Evolutionary conservation across 2,329 filamentous ascomycete genomes (phyloP).

Genomic region (Xylaria polymorpha): DNA sequence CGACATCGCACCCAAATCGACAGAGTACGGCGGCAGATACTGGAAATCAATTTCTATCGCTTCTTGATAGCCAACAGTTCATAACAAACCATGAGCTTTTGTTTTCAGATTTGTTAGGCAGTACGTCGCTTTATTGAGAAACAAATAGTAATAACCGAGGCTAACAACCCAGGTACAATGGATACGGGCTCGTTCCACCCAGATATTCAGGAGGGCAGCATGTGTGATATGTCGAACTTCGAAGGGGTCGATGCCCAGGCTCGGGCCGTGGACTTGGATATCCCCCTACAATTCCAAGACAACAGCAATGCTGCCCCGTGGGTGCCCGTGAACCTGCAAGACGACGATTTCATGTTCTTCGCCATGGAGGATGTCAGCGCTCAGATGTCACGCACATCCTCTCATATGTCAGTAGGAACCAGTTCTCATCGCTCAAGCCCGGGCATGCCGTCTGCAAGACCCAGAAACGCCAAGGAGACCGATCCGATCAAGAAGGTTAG

Average conservation of each 20-base stretch:
- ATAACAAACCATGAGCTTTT: constrained; percentile 56
- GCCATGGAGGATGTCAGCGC: constrained; percentile 53
- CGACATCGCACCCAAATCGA: constrained; percentile 51
- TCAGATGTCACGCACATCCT: constrained; percentile 48
- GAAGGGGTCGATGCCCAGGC: constrained; percentile 47
- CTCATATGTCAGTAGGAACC: constrained; percentile 39
- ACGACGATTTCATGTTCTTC: constrained; percentile 48
- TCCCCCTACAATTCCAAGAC: constrained; percentile 54
- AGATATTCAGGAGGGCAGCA: constrained; percentile 47
- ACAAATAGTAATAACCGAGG: neutral
- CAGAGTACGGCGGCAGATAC: constrained; percentile 42
- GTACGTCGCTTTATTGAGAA: constrained; percentile 43
- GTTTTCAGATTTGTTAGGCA: constrained; percentile 52
- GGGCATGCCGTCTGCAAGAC: constrained; percentile 43
- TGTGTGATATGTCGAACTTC: constrained; percentile 43
- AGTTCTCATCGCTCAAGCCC: constrained; percentile 47
- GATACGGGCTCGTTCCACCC: constrained; percentile 45
- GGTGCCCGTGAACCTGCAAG: constrained; percentile 54
- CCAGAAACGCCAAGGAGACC: constrained; percentile 45
- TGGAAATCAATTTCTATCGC: constrained; percentile 28
- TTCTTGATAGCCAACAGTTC: constrained; percentile 49
- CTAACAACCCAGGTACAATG: constrained; percentile 32
- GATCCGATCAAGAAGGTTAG: constrained; percentile 58
- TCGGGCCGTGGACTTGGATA: constrained; percentile 52
- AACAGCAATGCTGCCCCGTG: constrained; percentile 56